Percentiles rank a stretch among this genome's conserved stretches.
Conservation (phyloP, 495 filamentous ascomycete genomes). For the Lentithecium fluviatile region DNA sequence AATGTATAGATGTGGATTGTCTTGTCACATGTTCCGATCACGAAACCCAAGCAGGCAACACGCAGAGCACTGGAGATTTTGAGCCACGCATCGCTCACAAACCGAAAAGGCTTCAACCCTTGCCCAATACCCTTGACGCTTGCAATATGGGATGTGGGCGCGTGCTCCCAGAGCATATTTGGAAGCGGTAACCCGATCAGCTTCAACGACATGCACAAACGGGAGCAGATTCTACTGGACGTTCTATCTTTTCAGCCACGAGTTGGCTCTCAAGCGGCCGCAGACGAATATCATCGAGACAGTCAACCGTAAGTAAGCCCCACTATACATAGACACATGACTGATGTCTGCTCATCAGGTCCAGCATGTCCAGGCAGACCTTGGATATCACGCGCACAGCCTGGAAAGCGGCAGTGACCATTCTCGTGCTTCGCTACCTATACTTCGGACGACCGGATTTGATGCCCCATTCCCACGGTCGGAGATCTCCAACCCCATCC, state of each 20-base stretch:
- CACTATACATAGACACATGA: background rate
- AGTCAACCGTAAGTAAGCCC: conserved; percentile 2
- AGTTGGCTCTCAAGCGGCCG: background rate
- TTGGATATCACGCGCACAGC: background rate
- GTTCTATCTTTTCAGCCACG: conserved; percentile 4
- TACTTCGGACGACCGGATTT: conserved; percentile 19
- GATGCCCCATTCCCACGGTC: background rate
- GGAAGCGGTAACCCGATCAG: background rate
- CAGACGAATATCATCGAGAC: conserved; percentile 5
- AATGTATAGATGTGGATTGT: conserved; percentile 8
- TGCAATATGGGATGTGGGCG: conserved; percentile 18
- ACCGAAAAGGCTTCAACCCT: conserved; percentile 15
- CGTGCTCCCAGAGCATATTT: conserved; percentile 8
- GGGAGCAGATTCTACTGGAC: conserved; percentile 20
- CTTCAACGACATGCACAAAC: conserved; percentile 11
- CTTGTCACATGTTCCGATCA: conserved; percentile 16
- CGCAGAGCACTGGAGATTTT: conserved; percentile 16
- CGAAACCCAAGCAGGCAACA: conserved; percentile 16
- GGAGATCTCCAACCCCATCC: conserved; percentile 5
- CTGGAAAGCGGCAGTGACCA: conserved; percentile 22
- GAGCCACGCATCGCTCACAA: conserved; percentile 1
- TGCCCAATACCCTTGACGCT: conserved; percentile 14
- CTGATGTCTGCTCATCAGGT: background rate
- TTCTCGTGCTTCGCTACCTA: conserved; percentile 22
- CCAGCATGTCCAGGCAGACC: background rate